Base-by-base conservation (phyloP, 805 yeast genomes). In the Yamadazyma tumulicola region DNA sequence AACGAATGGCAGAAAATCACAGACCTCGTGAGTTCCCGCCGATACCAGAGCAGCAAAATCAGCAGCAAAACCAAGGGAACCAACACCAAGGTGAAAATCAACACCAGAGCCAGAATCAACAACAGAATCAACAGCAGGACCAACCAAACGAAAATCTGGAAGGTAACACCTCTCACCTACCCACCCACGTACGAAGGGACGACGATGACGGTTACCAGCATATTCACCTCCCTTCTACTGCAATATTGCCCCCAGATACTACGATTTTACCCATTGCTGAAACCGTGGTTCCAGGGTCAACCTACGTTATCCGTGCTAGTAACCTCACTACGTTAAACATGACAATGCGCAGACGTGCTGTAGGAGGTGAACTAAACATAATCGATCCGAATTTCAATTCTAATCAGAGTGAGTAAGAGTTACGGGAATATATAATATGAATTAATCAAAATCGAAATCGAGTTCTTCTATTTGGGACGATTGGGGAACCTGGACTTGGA, bases 191-290 rank as follows among this genome's bases (percentile, higher is more conserved):
- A n/a, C n/a, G n/a, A n/a, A n/a, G n/a, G 21, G 19, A 22, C 19
- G 24, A 6, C 13, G 5, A 26, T 12, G 38, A 38, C 26, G 31
- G 34, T 19, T 37, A 34, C 20, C 48, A 43, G 31, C 61, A 54
- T 30, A 48, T 58, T 7, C 28, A 33, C 12, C 41, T 59, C 18
- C 61, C 64, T 1, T 31, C 34, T 4, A 47, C 45, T 17, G 58
- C 63, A 3, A 19, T 55, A 3, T 23, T 56, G 8, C 66, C 66
- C 2, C 62, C 60, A 3, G 51, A 51, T 21, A 57, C 64, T 62
- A 41, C 54, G 2, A 18, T 56, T 7, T 36, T 59, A 23, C 64
- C 66, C 2, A 32, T 57, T 10, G 42, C 40, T 25, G 39, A 23
- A 28, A 19, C 42, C 3, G 22, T 22, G 6, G 34, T 29, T 3